phyloP scores from a whole-genome alignment of 2,329 filamentous ascomycete genomes.

The Aspergillus brunneoviolaceus region DNA sequence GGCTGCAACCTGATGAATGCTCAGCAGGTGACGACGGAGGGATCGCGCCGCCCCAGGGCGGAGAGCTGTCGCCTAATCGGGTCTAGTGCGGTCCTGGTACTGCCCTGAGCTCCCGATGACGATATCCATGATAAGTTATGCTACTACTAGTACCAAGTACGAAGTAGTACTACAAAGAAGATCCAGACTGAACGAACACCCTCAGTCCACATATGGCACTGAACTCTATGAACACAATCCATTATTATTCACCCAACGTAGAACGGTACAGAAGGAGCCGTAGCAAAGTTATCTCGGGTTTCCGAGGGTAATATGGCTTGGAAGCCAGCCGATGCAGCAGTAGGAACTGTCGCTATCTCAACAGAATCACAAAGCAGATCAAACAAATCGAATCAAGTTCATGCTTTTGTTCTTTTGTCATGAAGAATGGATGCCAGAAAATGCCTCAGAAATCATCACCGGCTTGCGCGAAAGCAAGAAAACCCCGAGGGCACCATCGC shows the following conservation, averaged over 20 bases:
- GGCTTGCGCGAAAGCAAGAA: background rate
- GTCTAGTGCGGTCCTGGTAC: background rate
- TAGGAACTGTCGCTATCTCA: background rate
- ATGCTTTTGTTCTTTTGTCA: conserved; percentile 14
- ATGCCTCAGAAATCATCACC: conserved; percentile 12
- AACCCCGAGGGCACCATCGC: background rate
- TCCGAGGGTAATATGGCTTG: too few relatives aligned
- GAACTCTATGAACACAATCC: too few relatives aligned
- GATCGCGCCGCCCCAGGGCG: conserved; percentile 15
- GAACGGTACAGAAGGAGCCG: too few relatives aligned
- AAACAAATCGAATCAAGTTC: background rate
- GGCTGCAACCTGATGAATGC: conserved; percentile 22
- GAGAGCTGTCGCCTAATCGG: conserved; percentile 12
- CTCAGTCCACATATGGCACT: background rate
- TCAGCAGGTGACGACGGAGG: conserved; percentile 19
- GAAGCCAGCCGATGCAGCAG: background rate
- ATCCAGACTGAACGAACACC: too few relatives aligned
- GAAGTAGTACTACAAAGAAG: too few relatives aligned
- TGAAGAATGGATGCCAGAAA: conserved; percentile 1
- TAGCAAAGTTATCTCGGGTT: too few relatives aligned
- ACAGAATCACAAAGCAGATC: background rate
- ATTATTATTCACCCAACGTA: too few relatives aligned
- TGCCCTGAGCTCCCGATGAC: background rate
- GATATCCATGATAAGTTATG: background rate
- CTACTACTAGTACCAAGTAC: too few relatives aligned